phyloP scores from a whole-genome alignment of 495 filamentous ascomycete species.

The Annulohypoxylon nitens region DNA sequence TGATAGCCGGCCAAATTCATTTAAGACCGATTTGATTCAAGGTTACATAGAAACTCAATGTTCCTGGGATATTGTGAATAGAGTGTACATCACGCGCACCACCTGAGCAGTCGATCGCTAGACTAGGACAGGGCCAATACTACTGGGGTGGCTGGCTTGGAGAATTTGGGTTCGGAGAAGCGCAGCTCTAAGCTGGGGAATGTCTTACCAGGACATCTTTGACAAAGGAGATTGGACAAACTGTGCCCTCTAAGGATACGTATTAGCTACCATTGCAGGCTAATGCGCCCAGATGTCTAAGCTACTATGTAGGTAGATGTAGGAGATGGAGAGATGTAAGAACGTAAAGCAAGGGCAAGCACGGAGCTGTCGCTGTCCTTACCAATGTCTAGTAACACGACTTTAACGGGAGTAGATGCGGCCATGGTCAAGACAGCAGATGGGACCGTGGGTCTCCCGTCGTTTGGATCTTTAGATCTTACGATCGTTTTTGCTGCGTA shows the following conservation, averaged over 20 bases:
- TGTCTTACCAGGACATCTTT: slow-evolving; percentile 75
- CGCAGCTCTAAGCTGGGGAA: slow-evolving; percentile 23
- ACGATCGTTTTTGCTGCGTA: slow-evolving; percentile 17
- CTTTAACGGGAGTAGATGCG: slow-evolving; percentile 50
- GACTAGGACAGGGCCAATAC: slow-evolving; percentile 16
- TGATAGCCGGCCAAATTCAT: slow-evolving; percentile 19
- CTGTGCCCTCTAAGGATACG: slow-evolving; percentile 71
- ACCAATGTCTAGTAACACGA: slow-evolving; percentile 66
- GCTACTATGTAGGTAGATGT: slow-evolving; percentile 30
- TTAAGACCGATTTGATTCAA: slow-evolving; percentile 24
- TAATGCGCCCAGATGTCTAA: slow-evolving; percentile 49
- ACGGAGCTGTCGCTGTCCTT: slow-evolving; percentile 47
- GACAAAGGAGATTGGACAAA: slow-evolving; percentile 79
- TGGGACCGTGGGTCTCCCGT: slow-evolving; percentile 37
- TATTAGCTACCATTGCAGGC: slow-evolving; percentile 58
- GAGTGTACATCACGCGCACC: slow-evolving; percentile 22
- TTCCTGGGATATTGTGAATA: slow-evolving; percentile 7
- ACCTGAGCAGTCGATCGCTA: slow-evolving; percentile 30
- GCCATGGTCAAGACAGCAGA: slow-evolving; percentile 49
- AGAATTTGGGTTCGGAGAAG: slow-evolving; percentile 37
- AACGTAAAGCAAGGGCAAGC: slow-evolving; percentile 40
- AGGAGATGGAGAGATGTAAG: background rate
- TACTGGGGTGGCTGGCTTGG: slow-evolving; percentile 27
- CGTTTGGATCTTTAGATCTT: slow-evolving; percentile 36
- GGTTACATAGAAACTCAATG: slow-evolving; percentile 24